These are phyloP conservation scores for Collybia mongolica DNA, from an alignment of 768 basidiomycete genomes.

Conservation along the genomic window DNA sequence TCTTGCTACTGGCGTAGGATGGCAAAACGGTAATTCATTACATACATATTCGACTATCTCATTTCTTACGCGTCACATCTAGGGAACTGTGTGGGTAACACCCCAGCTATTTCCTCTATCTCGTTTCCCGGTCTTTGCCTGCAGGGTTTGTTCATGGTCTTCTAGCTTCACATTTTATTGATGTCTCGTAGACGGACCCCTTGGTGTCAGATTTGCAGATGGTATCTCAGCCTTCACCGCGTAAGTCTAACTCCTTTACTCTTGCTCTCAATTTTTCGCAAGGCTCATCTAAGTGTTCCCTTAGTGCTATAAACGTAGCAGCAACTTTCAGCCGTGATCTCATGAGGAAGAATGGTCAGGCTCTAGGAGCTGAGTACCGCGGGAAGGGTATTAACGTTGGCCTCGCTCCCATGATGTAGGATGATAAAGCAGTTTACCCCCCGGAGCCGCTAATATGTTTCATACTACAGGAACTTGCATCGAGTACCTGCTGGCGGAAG, in stretches of 20 bases:
- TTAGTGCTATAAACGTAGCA: slow-evolving; percentile 49
- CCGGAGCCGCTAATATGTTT: background rate
- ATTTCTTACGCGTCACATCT: background rate
- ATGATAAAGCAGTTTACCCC: background rate
- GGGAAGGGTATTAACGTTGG: slow-evolving; percentile 60
- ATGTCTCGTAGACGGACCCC: slow-evolving; percentile 34
- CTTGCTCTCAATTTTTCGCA: background rate
- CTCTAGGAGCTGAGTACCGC: slow-evolving; percentile 59
- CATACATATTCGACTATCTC: background rate
- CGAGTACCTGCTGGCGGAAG: slow-evolving; percentile 47
- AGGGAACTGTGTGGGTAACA: slow-evolving; percentile 53
- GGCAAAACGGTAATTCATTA: slow-evolving; percentile 31
- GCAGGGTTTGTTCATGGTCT: slow-evolving; percentile 30
- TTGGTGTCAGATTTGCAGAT: slow-evolving; percentile 50
- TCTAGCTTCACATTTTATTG: background rate
- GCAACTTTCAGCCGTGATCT: slow-evolving; percentile 54
- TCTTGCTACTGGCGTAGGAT: slow-evolving; percentile 48
- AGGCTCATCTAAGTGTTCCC: background rate
- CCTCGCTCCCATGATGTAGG: slow-evolving; percentile 50
- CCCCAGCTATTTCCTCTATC: slow-evolving; percentile 42
- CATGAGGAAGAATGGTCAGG: slow-evolving; percentile 53
- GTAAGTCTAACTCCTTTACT: slow-evolving; percentile 23
- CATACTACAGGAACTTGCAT: slow-evolving; percentile 36
- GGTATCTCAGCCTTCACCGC: slow-evolving; percentile 48
- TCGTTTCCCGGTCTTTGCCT: slow-evolving; percentile 50